Evolutionary conservation across 192 early-diverging fungal species (phyloP).

Genomic region (Coemansia sp.): DNA sequence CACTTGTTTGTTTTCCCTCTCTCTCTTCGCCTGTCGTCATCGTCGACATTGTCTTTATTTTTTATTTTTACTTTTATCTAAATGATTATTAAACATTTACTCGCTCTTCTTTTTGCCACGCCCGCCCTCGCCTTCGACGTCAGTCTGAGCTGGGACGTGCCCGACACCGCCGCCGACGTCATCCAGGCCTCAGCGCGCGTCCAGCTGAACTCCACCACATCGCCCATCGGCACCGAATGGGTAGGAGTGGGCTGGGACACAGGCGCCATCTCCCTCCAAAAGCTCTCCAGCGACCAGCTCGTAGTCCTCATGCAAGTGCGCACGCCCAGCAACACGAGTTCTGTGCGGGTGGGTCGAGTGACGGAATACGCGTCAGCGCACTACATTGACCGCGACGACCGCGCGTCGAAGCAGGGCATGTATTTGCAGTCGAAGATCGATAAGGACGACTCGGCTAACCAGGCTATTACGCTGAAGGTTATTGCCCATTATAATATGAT

Average conservation of each 20-base stretch:
- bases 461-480: slow-evolving; percentile 37
- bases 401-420: slow-evolving; percentile 20
- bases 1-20: background rate
- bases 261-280: slow-evolving; percentile 41
- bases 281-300: slow-evolving; percentile 27
- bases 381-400: slow-evolving; percentile 23
- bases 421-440: slow-evolving; percentile 44
- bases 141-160: slow-evolving; percentile 42
- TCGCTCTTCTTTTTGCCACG: background rate
- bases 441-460: slow-evolving; percentile 11
- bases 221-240: slow-evolving; percentile 51
- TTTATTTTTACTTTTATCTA: background rate
- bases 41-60: background rate
- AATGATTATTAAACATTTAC: background rate
- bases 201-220: slow-evolving; percentile 33
- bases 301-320: slow-evolving; percentile 40
- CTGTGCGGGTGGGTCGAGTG: slow-evolving; percentile 30
- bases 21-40: background rate
- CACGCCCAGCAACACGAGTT: slow-evolving; percentile 22
- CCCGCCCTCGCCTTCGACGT: slow-evolving; percentile 20
- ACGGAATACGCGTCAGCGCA: slow-evolving; percentile 47
- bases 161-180: slow-evolving; percentile 32
- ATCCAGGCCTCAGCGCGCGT: slow-evolving; percentile 39
- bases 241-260: slow-evolving; percentile 44
- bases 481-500: slow-evolving; percentile 55